phyloP scores from a whole-genome alignment of 2,329 filamentous ascomycete species.

The Aspergillus pseudoglaucus region DNA sequence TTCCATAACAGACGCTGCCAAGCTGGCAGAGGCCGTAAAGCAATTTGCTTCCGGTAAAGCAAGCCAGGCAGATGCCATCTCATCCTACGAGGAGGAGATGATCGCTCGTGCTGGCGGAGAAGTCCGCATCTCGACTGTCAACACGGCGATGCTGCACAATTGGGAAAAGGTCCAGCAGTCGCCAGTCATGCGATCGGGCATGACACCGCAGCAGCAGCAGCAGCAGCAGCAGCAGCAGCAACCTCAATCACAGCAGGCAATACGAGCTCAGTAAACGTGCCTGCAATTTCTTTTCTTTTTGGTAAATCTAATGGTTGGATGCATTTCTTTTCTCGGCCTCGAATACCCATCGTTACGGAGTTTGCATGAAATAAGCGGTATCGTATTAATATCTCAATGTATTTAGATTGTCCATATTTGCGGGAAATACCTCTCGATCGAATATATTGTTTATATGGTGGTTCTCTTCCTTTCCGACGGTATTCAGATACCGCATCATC shows the following conservation, averaged over 20 bases:
- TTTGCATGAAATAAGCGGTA: not conserved
- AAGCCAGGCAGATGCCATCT: constrained; percentile 13
- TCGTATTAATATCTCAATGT: too few relatives aligned
- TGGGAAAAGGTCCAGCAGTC: constrained; percentile 21
- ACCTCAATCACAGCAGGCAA: not conserved
- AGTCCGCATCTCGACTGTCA: constrained; percentile 38
- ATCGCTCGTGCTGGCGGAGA: constrained; percentile 39
- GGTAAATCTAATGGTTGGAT: not conserved
- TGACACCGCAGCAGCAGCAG: not conserved
- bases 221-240: too few relatives aligned
- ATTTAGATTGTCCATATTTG: too few relatives aligned
- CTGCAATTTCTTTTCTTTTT: not conserved
- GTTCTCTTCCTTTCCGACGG: too few relatives aligned
- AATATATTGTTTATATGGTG: too few relatives aligned
- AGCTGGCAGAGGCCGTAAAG: constrained; percentile 10
- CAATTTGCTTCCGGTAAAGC: constrained; percentile 5
- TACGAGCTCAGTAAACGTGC: not conserved
- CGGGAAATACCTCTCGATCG: too few relatives aligned
- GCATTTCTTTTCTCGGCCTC: not conserved
- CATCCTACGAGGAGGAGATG: constrained; percentile 30
- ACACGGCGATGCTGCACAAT: constrained; percentile 44
- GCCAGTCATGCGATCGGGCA: constrained; percentile 11
- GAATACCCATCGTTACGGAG: not conserved
- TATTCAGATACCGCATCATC: too few relatives aligned
- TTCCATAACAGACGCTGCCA: constrained; percentile 37